Evolutionary conservation across 2,329 filamentous ascomycete genomes (phyloP).

Genomic region (Xylaria sp.): DNA sequence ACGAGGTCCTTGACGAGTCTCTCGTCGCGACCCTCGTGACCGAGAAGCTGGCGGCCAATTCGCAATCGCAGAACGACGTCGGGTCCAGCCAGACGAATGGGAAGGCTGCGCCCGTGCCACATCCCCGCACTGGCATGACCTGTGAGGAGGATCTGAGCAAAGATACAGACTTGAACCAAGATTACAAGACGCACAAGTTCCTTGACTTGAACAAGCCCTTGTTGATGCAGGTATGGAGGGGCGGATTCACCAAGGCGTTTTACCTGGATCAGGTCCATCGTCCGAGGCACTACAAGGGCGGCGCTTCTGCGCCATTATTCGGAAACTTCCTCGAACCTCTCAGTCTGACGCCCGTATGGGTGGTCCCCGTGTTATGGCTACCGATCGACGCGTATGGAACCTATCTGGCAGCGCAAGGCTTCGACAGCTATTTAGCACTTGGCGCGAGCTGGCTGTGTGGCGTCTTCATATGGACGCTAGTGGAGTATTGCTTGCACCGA

Average conservation of each 20-base stretch:
- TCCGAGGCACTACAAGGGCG: slow-evolving; percentile 91
- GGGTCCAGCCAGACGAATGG: slow-evolving; percentile 34
- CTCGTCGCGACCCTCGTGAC: slow-evolving; percentile 74
- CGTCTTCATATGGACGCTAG: slow-evolving; percentile 75
- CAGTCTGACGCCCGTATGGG: slow-evolving; percentile 90
- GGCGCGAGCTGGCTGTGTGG: slow-evolving; percentile 64
- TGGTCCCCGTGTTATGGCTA: slow-evolving; percentile 78
- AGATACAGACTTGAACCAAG: slow-evolving; percentile 69
- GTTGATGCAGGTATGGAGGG: slow-evolving; percentile 79
- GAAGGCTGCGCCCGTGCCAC: slow-evolving; percentile 32
- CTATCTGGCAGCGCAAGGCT: slow-evolving; percentile 57
- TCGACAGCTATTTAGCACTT: slow-evolving; percentile 44
- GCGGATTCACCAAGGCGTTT: slow-evolving; percentile 89
- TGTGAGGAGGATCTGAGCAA: slow-evolving; percentile 78
- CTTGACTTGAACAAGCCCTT: slow-evolving; percentile 82
- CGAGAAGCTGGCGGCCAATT: slow-evolving; percentile 44
- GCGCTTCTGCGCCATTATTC: slow-evolving; percentile 86
- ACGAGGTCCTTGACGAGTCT: slow-evolving; percentile 86
- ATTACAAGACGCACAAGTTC: slow-evolving; percentile 91
- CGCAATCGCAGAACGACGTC: slow-evolving; percentile 31
- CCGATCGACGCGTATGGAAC: slow-evolving; percentile 73
- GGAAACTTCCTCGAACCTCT: slow-evolving; percentile 99
- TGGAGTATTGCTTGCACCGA: slow-evolving; percentile 85
- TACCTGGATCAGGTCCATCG: slow-evolving; percentile 95
- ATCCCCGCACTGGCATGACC: slow-evolving; percentile 79